Evolutionary conservation across 148 eudicot species (phyloP).

Genomic region (Vaccinium corymbosum): DNA sequence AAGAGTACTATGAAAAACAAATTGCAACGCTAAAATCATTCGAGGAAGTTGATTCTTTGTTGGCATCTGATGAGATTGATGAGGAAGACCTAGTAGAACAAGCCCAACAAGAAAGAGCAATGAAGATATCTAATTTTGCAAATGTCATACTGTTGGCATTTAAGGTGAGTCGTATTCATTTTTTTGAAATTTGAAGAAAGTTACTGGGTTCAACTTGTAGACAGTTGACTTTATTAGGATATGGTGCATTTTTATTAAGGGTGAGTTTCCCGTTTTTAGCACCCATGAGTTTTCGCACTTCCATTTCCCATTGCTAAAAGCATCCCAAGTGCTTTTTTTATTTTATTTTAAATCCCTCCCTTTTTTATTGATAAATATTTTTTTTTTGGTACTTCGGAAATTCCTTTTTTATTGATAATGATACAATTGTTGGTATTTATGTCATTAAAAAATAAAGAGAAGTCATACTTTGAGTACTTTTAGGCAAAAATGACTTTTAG

Average conservation of each 20-base stretch:
- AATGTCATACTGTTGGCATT: slow-evolving; percentile 67
- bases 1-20: slow-evolving; percentile 80
- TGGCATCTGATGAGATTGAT: slow-evolving; percentile 32
- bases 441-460: no score
- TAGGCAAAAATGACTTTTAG: no score
- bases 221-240: neutral
- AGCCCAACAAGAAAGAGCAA: slow-evolving; percentile 72
- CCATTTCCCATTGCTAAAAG: no score
- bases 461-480: no score
- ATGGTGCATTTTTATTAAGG: neutral
- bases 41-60: slow-evolving; percentile 61
- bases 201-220: neutral
- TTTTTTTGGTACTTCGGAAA: no score
- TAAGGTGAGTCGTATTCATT: slow-evolving; percentile 40
- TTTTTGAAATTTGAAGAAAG: slow-evolving; percentile 5
- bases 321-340: no score
- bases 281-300: no score
- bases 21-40: slow-evolving; percentile 73
- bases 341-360: no score
- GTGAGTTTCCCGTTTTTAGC: no score
- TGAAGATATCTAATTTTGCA: slow-evolving; percentile 80
- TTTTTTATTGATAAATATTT: no score
- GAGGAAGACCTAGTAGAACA: slow-evolving; percentile 55
- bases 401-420: no score
- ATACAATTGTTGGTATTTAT: no score